Percentiles rank a stretch among this genome's conserved stretches.
These are phyloP conservation scores for Bipolaris sorokiniana DNA, from an alignment of 2,329 filamentous ascomycete genomes.

Conservation along the genomic window DNA sequence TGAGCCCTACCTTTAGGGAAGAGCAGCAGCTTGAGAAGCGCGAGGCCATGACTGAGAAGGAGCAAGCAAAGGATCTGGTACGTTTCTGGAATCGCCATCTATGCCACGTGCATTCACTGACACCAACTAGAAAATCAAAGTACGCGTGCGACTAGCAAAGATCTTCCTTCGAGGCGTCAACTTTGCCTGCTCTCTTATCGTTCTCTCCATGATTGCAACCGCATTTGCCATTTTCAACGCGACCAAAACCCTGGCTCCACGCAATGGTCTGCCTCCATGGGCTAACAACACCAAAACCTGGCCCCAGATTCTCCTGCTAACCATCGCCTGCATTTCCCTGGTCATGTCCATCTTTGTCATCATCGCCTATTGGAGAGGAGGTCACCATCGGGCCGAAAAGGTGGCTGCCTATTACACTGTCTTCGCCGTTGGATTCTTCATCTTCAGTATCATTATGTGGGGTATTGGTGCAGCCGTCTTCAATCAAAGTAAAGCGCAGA, in stretches of 20 bases:
- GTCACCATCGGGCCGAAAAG: constrained; percentile 88
- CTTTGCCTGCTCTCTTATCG: constrained; percentile 95
- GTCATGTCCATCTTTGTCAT: constrained; percentile 80
- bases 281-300: constrained; percentile 78
- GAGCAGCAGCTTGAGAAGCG: constrained; percentile 86
- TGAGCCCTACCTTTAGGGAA: constrained; percentile 91
- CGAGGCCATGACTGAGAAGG: constrained; percentile 79
- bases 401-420: constrained; percentile 93
- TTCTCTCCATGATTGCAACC: constrained; percentile 86
- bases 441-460: constrained; percentile 93
- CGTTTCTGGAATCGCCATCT: constrained; percentile 48
- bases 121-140: constrained; percentile 80
- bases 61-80: constrained; percentile 88
- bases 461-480: constrained; percentile 82
- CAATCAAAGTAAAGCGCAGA: constrained; percentile 76
- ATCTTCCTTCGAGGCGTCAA: constrained; percentile 93
- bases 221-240: constrained; percentile 92
- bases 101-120: constrained; percentile 39
- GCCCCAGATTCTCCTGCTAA: constrained; percentile 86
- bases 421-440: constrained; percentile 92
- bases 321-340: constrained; percentile 80
- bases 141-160: constrained; percentile 89
- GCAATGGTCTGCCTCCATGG: constrained; percentile 87
- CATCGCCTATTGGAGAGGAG: constrained; percentile 83
- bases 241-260: constrained; percentile 73